Evolutionary conservation across 106 monocot genomes (phyloP).

Genomic region (Acanthochlamys bracteata): DNA sequence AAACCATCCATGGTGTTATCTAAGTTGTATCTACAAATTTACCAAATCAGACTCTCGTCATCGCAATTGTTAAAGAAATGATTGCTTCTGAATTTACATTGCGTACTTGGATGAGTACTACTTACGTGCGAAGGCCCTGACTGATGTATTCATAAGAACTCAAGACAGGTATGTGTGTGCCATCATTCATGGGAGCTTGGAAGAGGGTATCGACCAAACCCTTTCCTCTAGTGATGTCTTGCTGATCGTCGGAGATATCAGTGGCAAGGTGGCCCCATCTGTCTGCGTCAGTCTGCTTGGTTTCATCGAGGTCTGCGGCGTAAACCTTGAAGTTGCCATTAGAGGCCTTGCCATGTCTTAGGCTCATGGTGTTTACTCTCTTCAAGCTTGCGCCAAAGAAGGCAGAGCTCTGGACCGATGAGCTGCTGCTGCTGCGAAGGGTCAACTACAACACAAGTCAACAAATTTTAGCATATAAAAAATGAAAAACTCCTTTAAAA

Average conservation of each 20-base stretch:
- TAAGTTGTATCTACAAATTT: conserved; percentile 21
- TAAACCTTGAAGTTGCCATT: conserved; percentile 23
- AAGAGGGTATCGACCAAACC: conserved; percentile 46
- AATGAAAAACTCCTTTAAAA: background rate
- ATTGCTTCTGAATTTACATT: too few species aligned
- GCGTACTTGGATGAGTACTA: too few species aligned
- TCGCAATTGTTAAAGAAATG: too few species aligned
- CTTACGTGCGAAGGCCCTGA: conserved; percentile 44
- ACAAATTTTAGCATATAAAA: too few species aligned
- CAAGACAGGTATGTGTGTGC: conserved; percentile 42
- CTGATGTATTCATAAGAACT: conserved; percentile 53
- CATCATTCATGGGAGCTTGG: conserved; percentile 40
- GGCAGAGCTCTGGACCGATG: conserved; percentile 12
- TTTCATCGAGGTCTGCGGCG: conserved; percentile 36
- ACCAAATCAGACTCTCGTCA: background rate
- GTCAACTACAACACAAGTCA: conserved; percentile 15
- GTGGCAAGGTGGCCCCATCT: conserved; percentile 29
- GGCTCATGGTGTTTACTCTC: conserved; percentile 9
- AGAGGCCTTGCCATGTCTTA: conserved; percentile 23
- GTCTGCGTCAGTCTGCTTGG: conserved; percentile 37
- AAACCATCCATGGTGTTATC: conserved; percentile 49
- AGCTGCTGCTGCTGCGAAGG: conserved; percentile 7
- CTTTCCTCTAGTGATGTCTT: conserved; percentile 58
- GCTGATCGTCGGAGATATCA: conserved; percentile 52
- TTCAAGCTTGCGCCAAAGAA: conserved; percentile 35